Conservation (phyloP, 2,329 filamentous ascomycete species). For the Botrytis porri region DNA sequence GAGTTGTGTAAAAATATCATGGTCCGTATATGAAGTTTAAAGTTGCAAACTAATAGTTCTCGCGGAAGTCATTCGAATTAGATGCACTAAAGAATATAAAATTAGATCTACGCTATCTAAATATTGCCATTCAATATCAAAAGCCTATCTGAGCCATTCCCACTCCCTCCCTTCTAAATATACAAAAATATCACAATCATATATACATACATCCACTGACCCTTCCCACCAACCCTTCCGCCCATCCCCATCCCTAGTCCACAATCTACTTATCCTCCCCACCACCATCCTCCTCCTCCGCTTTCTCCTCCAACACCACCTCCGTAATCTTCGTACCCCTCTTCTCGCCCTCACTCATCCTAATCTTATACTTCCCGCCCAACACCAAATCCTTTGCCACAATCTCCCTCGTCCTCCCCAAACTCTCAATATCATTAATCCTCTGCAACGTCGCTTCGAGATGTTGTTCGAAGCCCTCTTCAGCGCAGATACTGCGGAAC, state of each 20-base stretch:
- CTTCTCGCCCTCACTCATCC: conserved; percentile 31
- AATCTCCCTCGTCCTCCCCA: conserved; percentile 89
- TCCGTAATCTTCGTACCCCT: conserved; percentile 32
- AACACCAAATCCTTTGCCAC: conserved; percentile 93
- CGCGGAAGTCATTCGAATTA: background rate
- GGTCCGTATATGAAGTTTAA: background rate
- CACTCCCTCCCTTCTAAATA: background rate
- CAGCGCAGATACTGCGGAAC: conserved; percentile 76
- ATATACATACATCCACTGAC: background rate
- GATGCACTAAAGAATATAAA: no score
- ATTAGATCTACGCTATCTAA: background rate
- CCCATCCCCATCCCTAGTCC: no score
- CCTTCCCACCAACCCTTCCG: background rate
- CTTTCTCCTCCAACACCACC: conserved; percentile 31
- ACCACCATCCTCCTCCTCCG: background rate
- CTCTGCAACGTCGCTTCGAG: conserved; percentile 79
- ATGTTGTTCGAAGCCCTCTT: conserved; percentile 76
- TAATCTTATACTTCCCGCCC: conserved; percentile 73
- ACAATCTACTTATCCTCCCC: background rate
- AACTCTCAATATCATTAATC: conserved; percentile 88
- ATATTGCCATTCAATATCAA: background rate
- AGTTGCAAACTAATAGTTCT: fast-evolving
- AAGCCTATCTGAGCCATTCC: background rate
- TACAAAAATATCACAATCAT: background rate
- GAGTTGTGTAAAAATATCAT: background rate